Percentiles rank a stretch among this genome's conserved stretches.
These are phyloP conservation scores for Pichia scutulata DNA, from an alignment of 805 yeast genomes.

Conservation along the genomic window DNA sequence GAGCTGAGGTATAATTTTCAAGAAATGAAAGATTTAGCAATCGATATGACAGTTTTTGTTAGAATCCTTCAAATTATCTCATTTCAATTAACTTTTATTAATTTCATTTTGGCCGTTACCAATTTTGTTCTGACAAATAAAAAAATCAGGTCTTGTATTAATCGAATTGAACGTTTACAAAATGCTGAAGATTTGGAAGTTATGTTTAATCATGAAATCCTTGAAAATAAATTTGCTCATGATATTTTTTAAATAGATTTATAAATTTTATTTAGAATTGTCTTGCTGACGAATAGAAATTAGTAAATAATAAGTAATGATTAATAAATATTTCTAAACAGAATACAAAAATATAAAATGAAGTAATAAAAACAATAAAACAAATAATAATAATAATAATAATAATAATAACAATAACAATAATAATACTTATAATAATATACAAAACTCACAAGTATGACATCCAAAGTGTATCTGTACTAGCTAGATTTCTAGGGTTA, in stretches of 20 bases:
- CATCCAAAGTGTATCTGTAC: slow-evolving; percentile 91
- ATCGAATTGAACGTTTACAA: slow-evolving; percentile 19
- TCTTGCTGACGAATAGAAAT: too few relatives aligned
- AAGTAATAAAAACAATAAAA: background rate
- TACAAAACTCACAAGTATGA: slow-evolving; percentile 57
- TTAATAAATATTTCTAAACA: background rate
- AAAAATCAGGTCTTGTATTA: slow-evolving; percentile 20
- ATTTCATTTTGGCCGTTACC: slow-evolving; percentile 16
- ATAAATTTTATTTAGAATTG: background rate
- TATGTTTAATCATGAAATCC: background rate
- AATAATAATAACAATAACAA: background rate
- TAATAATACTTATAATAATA: background rate
- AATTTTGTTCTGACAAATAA: slow-evolving; percentile 20
- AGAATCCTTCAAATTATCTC: slow-evolving; percentile 20
- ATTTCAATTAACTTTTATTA: slow-evolving; percentile 15
- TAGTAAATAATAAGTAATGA: background rate
- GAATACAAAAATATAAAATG: background rate
- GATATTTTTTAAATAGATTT: slow-evolving; percentile 14
- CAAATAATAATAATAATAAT: background rate
- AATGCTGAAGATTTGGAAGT: slow-evolving; percentile 2
- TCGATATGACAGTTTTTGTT: slow-evolving; percentile 8
- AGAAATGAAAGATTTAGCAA: background rate
- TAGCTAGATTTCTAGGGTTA: slow-evolving; percentile 86
- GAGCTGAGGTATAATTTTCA: background rate
- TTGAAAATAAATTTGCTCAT: slow-evolving; percentile 17